Conservation (phyloP, 2,329 filamentous ascomycete genomes). For the Arthrobotrys entomopaga region DNA sequence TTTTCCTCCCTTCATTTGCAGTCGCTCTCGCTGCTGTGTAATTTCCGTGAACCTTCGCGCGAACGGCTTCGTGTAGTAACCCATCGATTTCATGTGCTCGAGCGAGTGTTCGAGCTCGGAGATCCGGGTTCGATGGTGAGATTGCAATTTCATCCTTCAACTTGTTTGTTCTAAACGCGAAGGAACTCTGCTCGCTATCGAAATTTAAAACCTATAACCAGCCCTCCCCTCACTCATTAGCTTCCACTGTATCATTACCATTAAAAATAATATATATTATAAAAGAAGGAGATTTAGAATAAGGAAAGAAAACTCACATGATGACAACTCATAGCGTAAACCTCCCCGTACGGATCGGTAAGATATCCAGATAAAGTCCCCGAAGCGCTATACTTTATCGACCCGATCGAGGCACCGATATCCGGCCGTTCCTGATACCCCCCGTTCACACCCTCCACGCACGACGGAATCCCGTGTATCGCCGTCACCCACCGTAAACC, state of each 20-base stretch:
- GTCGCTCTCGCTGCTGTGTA: neutral
- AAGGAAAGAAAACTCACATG: slow-evolving; percentile 29
- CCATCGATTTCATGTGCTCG: slow-evolving; percentile 33
- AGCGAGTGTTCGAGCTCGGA: neutral
- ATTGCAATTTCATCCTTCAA: slow-evolving; percentile 10
- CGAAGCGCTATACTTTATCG: slow-evolving; percentile 1
- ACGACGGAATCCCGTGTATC: slow-evolving; percentile 9
- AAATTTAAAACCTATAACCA: slow-evolving; percentile 22
- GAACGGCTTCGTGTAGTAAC: slow-evolving; percentile 33
- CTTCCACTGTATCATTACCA: neutral
- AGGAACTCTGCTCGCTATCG: neutral
- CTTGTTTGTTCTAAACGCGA: slow-evolving; percentile 6
- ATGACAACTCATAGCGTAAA: slow-evolving; percentile 49
- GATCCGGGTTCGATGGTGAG: slow-evolving; percentile 7
- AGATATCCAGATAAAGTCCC: slow-evolving; percentile 45
- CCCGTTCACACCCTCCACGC: slow-evolving; percentile 13
- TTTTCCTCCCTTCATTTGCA: slow-evolving; percentile 12
- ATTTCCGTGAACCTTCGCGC: slow-evolving; percentile 15
- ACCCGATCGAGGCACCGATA: slow-evolving; percentile 33
- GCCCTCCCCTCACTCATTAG: neutral
- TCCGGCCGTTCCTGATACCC: slow-evolving; percentile 22
- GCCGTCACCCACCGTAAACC: slow-evolving; percentile 32
- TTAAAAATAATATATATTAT: neutral
- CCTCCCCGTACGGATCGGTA: slow-evolving; percentile 7
- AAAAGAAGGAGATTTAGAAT: too few species aligned